Evolutionary conservation across 495 filamentous ascomycete genomes (phyloP), one percentile per base, ranked within the genome.

Genomic region (Aspergillus wentii): DNA sequence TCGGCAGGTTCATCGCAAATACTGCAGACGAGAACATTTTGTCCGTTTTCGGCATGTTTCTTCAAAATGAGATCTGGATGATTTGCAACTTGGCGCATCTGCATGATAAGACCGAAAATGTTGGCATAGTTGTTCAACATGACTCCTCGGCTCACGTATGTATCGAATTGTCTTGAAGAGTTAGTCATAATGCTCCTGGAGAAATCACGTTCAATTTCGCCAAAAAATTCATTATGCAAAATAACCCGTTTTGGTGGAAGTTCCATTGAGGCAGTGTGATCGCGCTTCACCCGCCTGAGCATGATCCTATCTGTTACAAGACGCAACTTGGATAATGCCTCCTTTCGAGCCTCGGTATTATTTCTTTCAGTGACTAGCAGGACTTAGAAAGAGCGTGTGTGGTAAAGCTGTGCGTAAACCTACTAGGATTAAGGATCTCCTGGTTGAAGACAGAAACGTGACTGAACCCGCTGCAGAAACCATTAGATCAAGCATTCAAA

Each of bases 381-480:
- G 19, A n/a, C 27, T 56, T 43, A 51, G 40, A 29, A 21, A 6
- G 25, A 13, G 22, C 3, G n/a, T n/a, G n/a, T n/a, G n/a, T n/a
- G n/a, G n/a, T n/a, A n/a, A 21, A 3, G 11, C 7, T 19, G 62
- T 51, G 11, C 7, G 16, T 33, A 34, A 32, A 48, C 64, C 53
- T 50, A 68, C 64, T 88, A 3, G 91, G 92, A 47, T 90, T 94
- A 15, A 97, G 74, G 18, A 96, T 74, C 49, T 95, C 88, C 50
- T 94, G 85, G 56, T 97, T 98, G 75, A 98, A 97, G 38, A 96
- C 78, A 2, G 88, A 95, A 5, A 95, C 80, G 46, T 98, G 92
- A 41, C 81, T 77, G 67, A 95, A 86, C 7, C 83, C 83, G 48
- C 74, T 69, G 45, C 75, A 74, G 0, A 58, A 46, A 40, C 51